A percentile compares a stretch with the other conserved stretches of the same genome.
Conservation (phyloP, 129 eudicot species). For the Dittrichia graveolens region DNA sequence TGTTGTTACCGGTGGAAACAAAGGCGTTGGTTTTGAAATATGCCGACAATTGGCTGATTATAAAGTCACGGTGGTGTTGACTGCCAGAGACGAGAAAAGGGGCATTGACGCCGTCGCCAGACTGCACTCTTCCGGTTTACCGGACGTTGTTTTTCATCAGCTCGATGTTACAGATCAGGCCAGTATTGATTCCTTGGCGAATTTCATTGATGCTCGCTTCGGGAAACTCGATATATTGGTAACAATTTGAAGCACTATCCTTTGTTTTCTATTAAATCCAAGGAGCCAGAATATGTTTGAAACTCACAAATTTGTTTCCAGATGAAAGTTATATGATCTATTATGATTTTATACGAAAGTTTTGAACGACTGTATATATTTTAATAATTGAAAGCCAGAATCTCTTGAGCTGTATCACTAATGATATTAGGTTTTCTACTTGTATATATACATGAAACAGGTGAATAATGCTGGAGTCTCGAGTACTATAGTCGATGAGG, state of each 20-base stretch:
- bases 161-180: slow-evolving; percentile 33
- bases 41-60: slow-evolving; percentile 39
- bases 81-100: slow-evolving; percentile 32
- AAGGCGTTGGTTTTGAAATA: slow-evolving; percentile 48
- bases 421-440: background rate
- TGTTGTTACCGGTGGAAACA: slow-evolving; percentile 49
- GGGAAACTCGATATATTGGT: slow-evolving; percentile 42
- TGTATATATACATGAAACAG: background rate
- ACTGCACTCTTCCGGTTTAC: slow-evolving; percentile 25
- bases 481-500: slow-evolving; percentile 31
- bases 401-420: no score
- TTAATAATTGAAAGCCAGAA: background rate
- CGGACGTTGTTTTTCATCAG: slow-evolving; percentile 35
- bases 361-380: no score
- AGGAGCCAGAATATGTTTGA: no score
- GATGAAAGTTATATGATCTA: no score
- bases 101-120: slow-evolving; percentile 34
- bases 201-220: slow-evolving; percentile 21
- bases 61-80: slow-evolving; percentile 26
- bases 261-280: background rate
- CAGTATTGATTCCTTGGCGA: slow-evolving; percentile 30
- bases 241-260: background rate
- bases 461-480: slow-evolving; percentile 43
- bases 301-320: no score
- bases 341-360: no score